Evolutionary conservation across 2,329 filamentous ascomycete genomes (phyloP), one percentile per base, ranked within the genome.

Genomic region (Fusarium poae): DNA sequence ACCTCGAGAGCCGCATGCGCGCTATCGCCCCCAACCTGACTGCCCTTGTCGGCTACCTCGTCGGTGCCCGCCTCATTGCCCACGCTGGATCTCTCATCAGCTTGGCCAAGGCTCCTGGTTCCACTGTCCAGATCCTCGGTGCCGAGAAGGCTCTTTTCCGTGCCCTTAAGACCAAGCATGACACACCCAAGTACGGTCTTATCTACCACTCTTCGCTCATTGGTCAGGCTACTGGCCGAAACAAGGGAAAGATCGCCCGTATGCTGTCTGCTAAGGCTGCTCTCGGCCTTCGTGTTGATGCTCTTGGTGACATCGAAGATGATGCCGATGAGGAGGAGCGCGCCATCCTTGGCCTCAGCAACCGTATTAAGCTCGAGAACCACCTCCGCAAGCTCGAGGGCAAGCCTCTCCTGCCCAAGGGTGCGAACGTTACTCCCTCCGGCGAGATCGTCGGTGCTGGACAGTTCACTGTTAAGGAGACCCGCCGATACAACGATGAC

Each of bases 171-270:
- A 99, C 96, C 50, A 98, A 99, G 87, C 95, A 98, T 81, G 94
- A 97, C 78, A 99, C 96, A 39, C 96, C 96, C 78, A 99, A 98
- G 83, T 99, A 98, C 77, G 96, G 96, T 87, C 87, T 97, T 70
- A 93, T 97, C 79, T 97, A 96, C 83, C 92, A 97, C 81, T 92
- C 92, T 49, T 96, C 93, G 29, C 88, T 99, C 45, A 97, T 99
- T 71, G 97, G 96, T 44, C 96, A 99, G 83, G 96, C 96, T 30
- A 97, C 93, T 21, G 96, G 96, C 76, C 95, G 93, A 85, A 98
- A 98, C 86, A 99, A 99, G 90, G 96, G 96, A 75, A 99, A 99
- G 86, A 97, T 99, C 77, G 96, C 96, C 42, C 93, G 96, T 87
- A 94, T 97, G 85, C 88, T 99, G 65, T 92, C 96, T 49, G 92